phyloP scores from a whole-genome alignment of 179 eudicot species.

The Camellia oleifera region DNA sequence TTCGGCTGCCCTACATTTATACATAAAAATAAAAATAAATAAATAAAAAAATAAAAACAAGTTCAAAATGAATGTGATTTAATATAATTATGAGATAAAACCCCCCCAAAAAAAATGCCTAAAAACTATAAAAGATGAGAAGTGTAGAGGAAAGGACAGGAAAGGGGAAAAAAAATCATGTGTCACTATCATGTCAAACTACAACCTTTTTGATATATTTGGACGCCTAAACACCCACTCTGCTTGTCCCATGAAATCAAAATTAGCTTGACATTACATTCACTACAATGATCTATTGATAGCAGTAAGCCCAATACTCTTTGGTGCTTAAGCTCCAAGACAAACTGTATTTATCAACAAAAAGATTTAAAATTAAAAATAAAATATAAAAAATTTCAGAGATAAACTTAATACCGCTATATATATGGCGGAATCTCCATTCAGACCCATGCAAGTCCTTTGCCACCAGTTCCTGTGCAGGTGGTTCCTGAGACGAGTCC shows the following conservation, averaged over 20 bases:
- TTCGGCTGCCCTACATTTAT: conserved; percentile 55
- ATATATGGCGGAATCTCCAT: conserved; percentile 70
- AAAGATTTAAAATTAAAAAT: too few species aligned
- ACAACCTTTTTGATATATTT: background rate
- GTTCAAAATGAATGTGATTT: background rate
- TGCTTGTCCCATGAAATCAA: background rate
- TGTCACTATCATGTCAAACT: background rate
- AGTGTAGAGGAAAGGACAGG: background rate
- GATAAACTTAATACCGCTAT: conserved; percentile 40
- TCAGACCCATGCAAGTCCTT: conserved; percentile 58
- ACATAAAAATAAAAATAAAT: background rate
- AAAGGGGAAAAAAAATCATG: background rate
- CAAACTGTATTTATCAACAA: background rate
- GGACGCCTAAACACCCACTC: background rate
- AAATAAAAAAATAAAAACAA: background rate
- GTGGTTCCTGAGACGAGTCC: conserved; percentile 64
- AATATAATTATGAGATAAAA: background rate
- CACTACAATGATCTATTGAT: background rate
- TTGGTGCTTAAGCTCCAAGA: background rate
- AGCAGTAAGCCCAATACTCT: background rate
- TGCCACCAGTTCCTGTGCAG: conserved; percentile 59
- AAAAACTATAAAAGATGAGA: background rate
- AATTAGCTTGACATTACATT: background rate
- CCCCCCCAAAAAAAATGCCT: background rate
- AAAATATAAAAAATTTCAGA: too few species aligned